Percentiles rank a stretch among this genome's conserved stretches.
Evolutionary conservation across 495 filamentous ascomycete species (phyloP).

Genomic region (Hyaloscypha bicolor): DNA sequence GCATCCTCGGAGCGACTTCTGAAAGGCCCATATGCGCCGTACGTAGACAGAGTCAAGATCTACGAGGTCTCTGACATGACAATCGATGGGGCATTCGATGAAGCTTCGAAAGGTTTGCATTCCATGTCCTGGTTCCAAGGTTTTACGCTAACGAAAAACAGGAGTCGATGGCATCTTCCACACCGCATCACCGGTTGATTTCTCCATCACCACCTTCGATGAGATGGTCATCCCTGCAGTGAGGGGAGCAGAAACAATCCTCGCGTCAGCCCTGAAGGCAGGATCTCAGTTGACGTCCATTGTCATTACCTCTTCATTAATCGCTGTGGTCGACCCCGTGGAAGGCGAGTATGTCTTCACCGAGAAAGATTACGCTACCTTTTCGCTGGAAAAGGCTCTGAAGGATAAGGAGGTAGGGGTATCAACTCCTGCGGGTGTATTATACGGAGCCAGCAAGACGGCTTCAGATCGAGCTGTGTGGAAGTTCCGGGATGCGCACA

Average conservation of each 20-base stretch:
- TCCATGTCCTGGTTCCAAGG: neutral
- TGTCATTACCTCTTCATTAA: constrained; percentile 34
- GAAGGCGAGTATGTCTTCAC: constrained; percentile 28
- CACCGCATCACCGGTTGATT: constrained; percentile 34
- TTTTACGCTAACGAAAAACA: constrained; percentile 9
- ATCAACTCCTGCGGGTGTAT: constrained; percentile 9
- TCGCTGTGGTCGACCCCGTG: constrained; percentile 22
- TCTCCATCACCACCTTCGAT: constrained; percentile 21
- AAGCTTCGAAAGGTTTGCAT: constrained; percentile 34
- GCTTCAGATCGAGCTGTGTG: constrained; percentile 33
- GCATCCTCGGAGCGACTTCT: constrained; percentile 28
- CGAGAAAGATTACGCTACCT: constrained; percentile 23
- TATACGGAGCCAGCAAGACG: constrained; percentile 36
- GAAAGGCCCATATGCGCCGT: constrained; percentile 32
- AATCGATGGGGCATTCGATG: constrained; percentile 34
- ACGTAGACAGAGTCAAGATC: constrained; percentile 29
- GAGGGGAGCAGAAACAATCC: constrained; percentile 23
- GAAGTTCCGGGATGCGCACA: constrained; percentile 31
- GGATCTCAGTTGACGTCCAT: constrained; percentile 32
- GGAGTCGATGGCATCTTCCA: constrained; percentile 36
- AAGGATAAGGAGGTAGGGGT: constrained; percentile 14
- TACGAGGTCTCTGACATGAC: constrained; percentile 37
- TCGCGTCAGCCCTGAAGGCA: constrained; percentile 32
- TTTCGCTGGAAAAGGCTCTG: constrained; percentile 12
- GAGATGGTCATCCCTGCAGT: constrained; percentile 30